Percentiles rank a stretch among this genome's conserved stretches.
Conservation (phyloP, 805 yeast genomes). For the Saturnispora silvae region DNA sequence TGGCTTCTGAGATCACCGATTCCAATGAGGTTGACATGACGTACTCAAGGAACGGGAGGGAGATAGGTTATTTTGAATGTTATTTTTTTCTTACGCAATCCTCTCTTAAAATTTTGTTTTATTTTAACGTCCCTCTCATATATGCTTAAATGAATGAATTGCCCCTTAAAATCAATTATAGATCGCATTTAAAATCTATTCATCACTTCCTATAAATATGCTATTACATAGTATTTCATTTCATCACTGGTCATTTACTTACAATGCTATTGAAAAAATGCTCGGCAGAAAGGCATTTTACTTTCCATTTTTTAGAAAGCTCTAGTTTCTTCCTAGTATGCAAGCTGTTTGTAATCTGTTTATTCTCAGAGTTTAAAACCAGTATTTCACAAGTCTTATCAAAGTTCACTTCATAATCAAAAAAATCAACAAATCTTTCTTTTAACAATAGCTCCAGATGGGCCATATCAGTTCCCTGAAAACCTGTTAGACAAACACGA, state of each 20-base stretch:
- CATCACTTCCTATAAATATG: neutral
- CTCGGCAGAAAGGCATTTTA: slow-evolving; percentile 5
- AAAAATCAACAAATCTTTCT: slow-evolving; percentile 32
- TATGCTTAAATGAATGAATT: too few relatives aligned
- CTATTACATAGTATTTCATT: too few relatives aligned
- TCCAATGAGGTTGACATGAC: slow-evolving; percentile 3
- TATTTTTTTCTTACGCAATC: too few relatives aligned
- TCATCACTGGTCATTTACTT: neutral
- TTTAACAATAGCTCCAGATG: slow-evolving; percentile 42
- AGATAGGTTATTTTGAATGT: too few relatives aligned
- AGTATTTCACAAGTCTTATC: slow-evolving; percentile 44
- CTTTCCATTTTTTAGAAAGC: slow-evolving; percentile 19
- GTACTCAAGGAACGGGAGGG: too few relatives aligned
- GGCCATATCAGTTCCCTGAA: slow-evolving; percentile 23
- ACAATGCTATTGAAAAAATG: slow-evolving; percentile 7
- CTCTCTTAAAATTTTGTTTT: too few relatives aligned
- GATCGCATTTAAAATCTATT: too few relatives aligned
- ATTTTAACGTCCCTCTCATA: too few relatives aligned
- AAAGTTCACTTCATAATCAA: slow-evolving; percentile 40
- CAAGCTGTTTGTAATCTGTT: neutral
- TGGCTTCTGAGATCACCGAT: neutral
- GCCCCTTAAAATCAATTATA: too few relatives aligned
- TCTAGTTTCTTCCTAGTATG: slow-evolving; percentile 16
- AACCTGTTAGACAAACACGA: slow-evolving; percentile 22
- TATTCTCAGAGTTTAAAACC: slow-evolving; percentile 20